Conservation (phyloP, 2,329 filamentous ascomycete genomes). For the Botrytis tulipae region DNA sequence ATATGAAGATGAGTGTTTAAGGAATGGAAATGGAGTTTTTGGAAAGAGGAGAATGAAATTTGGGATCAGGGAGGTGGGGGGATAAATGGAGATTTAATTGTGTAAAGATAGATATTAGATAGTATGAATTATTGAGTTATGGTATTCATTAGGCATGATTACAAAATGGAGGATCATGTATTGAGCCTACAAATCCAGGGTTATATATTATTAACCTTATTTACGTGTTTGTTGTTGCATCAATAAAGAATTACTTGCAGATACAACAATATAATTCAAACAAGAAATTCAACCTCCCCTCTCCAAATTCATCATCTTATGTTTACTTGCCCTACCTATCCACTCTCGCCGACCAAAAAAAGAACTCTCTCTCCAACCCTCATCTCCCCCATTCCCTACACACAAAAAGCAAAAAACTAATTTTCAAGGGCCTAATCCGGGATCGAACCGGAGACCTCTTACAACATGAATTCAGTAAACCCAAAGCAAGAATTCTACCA, state of each 20-base stretch:
- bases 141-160: not conserved
- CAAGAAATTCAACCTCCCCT: no score
- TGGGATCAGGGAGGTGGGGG: not conserved
- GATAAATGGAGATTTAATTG: not conserved
- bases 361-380: no score
- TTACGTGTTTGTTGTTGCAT: not conserved
- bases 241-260: not conserved
- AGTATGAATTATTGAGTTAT: not conserved
- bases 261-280: not conserved
- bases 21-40: not conserved
- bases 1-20: slow-evolving; percentile 96
- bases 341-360: no score
- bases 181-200: not conserved
- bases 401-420: not conserved
- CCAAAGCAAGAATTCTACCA: slow-evolving; percentile 8
- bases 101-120: not conserved
- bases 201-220: not conserved
- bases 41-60: not conserved
- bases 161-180: not conserved
- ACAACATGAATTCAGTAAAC: not conserved
- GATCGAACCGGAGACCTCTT: slow-evolving; percentile 13
- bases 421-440: not conserved
- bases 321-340: no score
- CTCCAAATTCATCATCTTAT: no score
- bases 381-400: no score